Base-by-base conservation (phyloP, 2,329 filamentous ascomycete genomes). In the Uncinocarpus reesii region DNA sequence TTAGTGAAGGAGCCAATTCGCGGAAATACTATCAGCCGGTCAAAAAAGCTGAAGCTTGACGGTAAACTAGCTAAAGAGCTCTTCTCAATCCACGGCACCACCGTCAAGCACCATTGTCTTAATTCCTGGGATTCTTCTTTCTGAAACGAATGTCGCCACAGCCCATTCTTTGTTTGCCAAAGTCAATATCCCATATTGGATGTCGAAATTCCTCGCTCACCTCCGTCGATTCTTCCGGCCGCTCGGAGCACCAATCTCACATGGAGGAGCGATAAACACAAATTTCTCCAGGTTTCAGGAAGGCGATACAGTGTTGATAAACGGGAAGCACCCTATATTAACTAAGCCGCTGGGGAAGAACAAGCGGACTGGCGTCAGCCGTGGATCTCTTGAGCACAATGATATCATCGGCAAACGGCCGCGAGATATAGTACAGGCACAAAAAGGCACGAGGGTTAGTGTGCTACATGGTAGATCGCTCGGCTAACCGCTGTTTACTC, bases 331-430 rank as follows among this genome's bases (percentile, higher is more conserved):
- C 37, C 20, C 62, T 2, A 57, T 64, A 15, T 61, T 76, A 34
- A 67, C 66, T 1, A 66, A 65, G 45, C 69, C 68, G 18, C 61
- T 76, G 29, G 62, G 57, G 28, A 57, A 55, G 40, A 63, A 65
- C 20, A 60, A 62, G 7, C 63, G 60, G 52, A 65, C 62, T 41
- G 58, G 65, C 45, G 57, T 61, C 28, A 60, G 61, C 35, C 58
- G 60, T 8, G 68, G 67, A 10, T 47, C 55, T 29, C 56, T 77
- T 24, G 52, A 61, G 4, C 68, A 74, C 52, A 64, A 70, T 45
- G 73, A 79, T 31, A 76, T 88, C 48, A 82, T 89, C 57, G 83
- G 82, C 32, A 77, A 74, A 53, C 65, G 66, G 34, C 62, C 76
- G 3, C 74, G 82, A 52, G 79, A 84, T 54, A 58, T 72, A n/a